Evolutionary conservation across 192 early-diverging fungal species (phyloP).

Genomic region (Umbelopsis vinacea): DNA sequence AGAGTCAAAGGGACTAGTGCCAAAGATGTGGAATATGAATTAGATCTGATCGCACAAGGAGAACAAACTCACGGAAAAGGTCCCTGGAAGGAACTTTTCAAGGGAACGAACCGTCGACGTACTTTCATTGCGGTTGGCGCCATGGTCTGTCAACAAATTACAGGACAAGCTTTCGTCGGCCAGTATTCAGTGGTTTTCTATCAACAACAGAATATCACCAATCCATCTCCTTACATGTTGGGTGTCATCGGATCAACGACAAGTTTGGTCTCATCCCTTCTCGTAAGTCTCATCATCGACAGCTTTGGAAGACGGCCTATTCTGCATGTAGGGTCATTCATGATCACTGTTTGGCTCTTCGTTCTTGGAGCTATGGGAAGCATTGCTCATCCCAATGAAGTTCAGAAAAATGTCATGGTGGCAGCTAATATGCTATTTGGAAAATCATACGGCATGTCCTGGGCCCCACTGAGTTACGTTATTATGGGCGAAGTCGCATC

Average conservation of each 20-base stretch:
- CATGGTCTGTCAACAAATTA: conserved; percentile 20
- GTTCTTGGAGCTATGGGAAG: conserved; percentile 8
- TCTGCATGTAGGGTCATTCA: background rate
- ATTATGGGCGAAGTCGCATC: conserved; percentile 21
- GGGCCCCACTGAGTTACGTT: conserved; percentile 21
- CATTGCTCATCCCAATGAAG: conserved; percentile 1
- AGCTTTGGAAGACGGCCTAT: conserved; percentile 17
- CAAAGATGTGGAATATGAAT: conserved; percentile 17
- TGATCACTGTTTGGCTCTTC: conserved; percentile 15
- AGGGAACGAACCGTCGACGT: background rate
- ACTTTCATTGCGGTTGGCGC: conserved; percentile 17
- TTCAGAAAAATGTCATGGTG: conserved; percentile 22
- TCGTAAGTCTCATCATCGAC: conserved; percentile 22
- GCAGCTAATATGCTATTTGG: conserved; percentile 19
- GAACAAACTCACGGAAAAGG: conserved; percentile 12
- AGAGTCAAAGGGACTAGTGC: background rate
- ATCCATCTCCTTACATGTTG: conserved; percentile 15
- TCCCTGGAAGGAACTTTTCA: conserved; percentile 16
- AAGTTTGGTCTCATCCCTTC: background rate
- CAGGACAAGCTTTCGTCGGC: conserved; percentile 21
- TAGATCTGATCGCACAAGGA: background rate
- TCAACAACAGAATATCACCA: conserved; percentile 10
- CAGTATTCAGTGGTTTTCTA: conserved; percentile 21
- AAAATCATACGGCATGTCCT: conserved; percentile 22
- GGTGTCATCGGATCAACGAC: conserved; percentile 10